Percentiles rank a stretch among this genome's conserved stretches.
Evolutionary conservation across 2,329 filamentous ascomycete genomes (phyloP).

Genomic region (Pseudogymnoascus destructans): DNA sequence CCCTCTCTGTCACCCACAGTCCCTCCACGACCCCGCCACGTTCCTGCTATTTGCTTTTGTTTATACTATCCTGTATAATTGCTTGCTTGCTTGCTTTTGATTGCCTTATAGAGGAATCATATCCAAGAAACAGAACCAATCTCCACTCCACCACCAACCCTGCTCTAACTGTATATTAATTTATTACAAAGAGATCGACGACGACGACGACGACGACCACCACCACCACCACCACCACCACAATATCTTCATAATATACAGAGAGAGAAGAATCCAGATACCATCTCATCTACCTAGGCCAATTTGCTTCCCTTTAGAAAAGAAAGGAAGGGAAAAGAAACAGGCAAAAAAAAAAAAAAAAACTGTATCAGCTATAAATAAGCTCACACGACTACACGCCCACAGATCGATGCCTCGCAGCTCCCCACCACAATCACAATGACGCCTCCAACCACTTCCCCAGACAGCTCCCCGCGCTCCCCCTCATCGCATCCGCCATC

Average conservation of each 20-base stretch:
- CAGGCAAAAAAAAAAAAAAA: no score
- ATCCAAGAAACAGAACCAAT: background rate
- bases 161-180: background rate
- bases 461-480: slow-evolving; percentile 11
- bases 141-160: background rate
- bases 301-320: slow-evolving; percentile 1
- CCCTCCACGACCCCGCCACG: background rate
- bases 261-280: background rate
- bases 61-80: background rate
- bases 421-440: background rate
- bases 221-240: background rate
- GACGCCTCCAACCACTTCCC: background rate
- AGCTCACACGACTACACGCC: background rate
- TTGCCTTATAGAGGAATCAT: background rate
- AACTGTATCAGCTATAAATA: background rate
- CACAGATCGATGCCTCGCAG: background rate
- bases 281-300: background rate
- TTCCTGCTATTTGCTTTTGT: background rate
- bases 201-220: no score
- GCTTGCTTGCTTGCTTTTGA: background rate
- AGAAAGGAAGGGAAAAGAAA: no score
- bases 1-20: background rate
- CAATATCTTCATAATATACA: background rate
- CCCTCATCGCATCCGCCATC: slow-evolving; percentile 10
- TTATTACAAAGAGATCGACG: background rate